Base-by-base conservation (phyloP, 2,329 filamentous ascomycete genomes). In the Sclerotinia minor region DNA sequence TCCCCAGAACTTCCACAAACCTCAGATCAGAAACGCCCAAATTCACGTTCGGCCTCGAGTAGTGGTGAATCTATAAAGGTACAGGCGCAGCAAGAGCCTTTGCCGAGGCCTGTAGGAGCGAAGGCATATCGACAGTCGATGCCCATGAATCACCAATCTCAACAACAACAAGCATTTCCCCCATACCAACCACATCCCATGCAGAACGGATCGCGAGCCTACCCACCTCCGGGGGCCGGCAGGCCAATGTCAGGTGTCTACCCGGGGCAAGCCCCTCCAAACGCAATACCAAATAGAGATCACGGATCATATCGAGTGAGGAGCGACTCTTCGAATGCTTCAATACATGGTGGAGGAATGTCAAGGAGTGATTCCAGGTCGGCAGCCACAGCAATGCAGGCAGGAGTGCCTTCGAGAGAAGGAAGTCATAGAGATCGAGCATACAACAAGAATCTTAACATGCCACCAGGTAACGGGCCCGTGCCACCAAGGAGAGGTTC, bases 401-500 rank as follows among this genome's bases (percentile, higher is more conserved):
- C 85, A 17, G 82, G 84, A 24, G 83, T 89, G 58, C 87, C 89
- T 3, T 84, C 86, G 45, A 83, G 91, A 73, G 91, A 94, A 73
- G 81, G 84, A 29, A 92, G 87, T 75, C 86, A 91, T 75, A 85
- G 85, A 75, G 89, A 92, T 70, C 84, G 88, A 72, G 83, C 86
- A 41, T 92, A 94, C 77, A 85, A 86, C 66, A 83, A 86, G 69
- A 81, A 83, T 69, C 83, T 83, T 64, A 87, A 78, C 5, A 52
- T 80, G 52, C 76, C 83, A 49, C 78, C 80, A 41, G 83, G 82
- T 19, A 88, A 85, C 76, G 87, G 85, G 6, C 86, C 89, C 19
- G 78, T 90, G 69, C 92, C 92, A 55, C 90, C 91, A 53, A 87
- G 93, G 73, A 86, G 90, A 76, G 90, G 88, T 74, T 97, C 93